Evolutionary conservation across 345 rosid species (phyloP).

Genomic region (Zanthoxylum bungeanum): DNA sequence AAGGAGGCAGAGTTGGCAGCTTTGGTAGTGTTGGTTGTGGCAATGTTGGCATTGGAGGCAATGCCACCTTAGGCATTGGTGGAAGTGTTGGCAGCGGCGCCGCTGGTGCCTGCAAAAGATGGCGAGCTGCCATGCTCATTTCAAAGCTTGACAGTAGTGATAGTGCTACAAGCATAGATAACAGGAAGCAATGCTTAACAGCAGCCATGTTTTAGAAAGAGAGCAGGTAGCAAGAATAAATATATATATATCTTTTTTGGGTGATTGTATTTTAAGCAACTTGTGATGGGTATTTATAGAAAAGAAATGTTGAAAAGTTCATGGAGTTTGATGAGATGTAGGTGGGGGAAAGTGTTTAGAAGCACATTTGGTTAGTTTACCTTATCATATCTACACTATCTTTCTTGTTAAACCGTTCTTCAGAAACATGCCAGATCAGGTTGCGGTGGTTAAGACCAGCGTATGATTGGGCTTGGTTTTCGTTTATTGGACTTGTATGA

Average conservation of each 20-base stretch:
- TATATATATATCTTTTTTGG: no score
- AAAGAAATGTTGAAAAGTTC: neutral
- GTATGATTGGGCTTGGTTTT: no score
- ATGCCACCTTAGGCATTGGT: neutral
- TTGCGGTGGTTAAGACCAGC: no score
- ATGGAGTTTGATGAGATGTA: neutral
- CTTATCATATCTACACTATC: neutral
- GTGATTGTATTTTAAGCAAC: no score
- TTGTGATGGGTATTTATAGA: neutral
- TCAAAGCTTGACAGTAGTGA: neutral
- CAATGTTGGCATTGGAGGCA: conserved; percentile 8
- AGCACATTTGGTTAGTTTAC: neutral
- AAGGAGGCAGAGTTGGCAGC: conserved; percentile 3
- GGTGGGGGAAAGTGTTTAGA: neutral
- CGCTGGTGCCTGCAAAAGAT: neutral
- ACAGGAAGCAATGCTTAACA: neutral
- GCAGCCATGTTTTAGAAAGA: neutral
- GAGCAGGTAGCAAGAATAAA: neutral
- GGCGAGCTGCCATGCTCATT: conserved; percentile 9
- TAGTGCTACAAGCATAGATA: neutral
- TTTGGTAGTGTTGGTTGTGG: neutral
- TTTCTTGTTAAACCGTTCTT: no score
- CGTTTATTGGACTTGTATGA: no score
- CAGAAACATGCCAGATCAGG: no score
- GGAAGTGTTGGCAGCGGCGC: conserved; percentile 10